Evolutionary conservation across 345 rosid species (phyloP), one percentile per base, ranked within the genome.

Genomic region (Conringia planisiliqua): DNA sequence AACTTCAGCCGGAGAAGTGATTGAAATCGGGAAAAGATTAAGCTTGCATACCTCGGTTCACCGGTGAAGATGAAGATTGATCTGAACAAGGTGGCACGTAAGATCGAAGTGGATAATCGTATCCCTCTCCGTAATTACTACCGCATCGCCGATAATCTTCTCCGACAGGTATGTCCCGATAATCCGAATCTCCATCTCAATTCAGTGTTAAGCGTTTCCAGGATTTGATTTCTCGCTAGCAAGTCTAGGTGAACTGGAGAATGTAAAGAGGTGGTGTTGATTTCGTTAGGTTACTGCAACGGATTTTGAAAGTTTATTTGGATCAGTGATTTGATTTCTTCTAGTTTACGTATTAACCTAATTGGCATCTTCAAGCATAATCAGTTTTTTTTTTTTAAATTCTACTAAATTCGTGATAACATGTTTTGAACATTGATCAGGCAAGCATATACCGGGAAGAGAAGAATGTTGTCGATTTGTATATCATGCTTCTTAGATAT

Each of bases 101-200:
- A 80, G 70, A 83, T 93, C 61, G 91, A 89, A 69, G 97, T 91
- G 48, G 97, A 93, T 82, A 84, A 83, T 85, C 88, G 89, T 80
- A 89, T 89, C 33, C 85, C 93, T 75, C 93, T 94, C 71, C 88
- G 86, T 27, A 78, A 86, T 68, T 90, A 91, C 78, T 87, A 90
- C 51, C 83, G 97, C 59, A 94, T 89, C 81, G 97, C 97, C 72
- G 96, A 94, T 82, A 87, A 89, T 81, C 95, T 94, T 65, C 95
- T 91, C 75, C 83, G 88, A 17, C 97, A 91, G 98, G 98, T 87
- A 33, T 24, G 46, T 27, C 61, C 18, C 35, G 30, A 68, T 52
- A 3, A 7, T 54, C 62, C 8, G 38, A 56, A 20, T 64, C 67
- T 32, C n/a, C 7, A 11, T 64, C 63, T 65, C 66, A 42, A 13